These are phyloP conservation scores for Aspergillus heteromorphus DNA, from an alignment of 495 filamentous ascomycete species.

Conservation along the genomic window DNA sequence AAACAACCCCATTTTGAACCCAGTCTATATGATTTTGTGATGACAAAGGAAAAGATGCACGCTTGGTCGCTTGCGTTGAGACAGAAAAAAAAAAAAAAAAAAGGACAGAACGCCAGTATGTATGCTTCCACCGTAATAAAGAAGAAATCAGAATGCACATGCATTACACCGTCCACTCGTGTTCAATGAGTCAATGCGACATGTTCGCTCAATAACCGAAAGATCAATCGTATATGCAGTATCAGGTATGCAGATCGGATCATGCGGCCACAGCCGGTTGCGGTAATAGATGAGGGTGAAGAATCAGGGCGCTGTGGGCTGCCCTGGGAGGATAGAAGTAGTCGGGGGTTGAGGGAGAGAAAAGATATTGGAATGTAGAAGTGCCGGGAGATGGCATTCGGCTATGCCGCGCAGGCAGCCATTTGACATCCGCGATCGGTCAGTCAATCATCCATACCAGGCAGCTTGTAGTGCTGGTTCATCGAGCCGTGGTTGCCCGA, in stretches of 20 bases:
- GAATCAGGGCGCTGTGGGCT: neutral
- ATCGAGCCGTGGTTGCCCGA: conserved; percentile 28
- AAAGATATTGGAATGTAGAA: neutral
- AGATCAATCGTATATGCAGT: conserved; percentile 4
- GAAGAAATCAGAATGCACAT: conserved; percentile 16
- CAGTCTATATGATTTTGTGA: conserved; percentile 17
- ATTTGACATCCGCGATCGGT: neutral
- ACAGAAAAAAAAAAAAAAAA: conserved; percentile 16
- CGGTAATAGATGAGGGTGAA: neutral
- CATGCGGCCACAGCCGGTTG: neutral
- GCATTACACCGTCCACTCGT: conserved; percentile 23
- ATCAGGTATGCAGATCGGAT: neutral
- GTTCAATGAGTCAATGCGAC: conserved; percentile 7
- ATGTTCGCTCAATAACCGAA: conserved; percentile 5
- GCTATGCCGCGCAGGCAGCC: neutral
- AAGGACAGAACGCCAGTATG: conserved; percentile 16
- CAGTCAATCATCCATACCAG: conserved; percentile 31
- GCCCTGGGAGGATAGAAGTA: neutral
- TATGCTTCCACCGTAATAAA: conserved; percentile 29
- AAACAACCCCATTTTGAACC: conserved; percentile 7
- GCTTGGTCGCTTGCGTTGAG: conserved; percentile 18
- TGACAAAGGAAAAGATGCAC: conserved; percentile 17
- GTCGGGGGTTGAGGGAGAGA: neutral
- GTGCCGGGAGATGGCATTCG: neutral
- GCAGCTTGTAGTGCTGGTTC: conserved; percentile 31